Evolutionary conservation across 169 alveolate genomes (phyloP), one percentile per base, ranked within the genome.

Genomic region (Besnoitia besnoiti): DNA sequence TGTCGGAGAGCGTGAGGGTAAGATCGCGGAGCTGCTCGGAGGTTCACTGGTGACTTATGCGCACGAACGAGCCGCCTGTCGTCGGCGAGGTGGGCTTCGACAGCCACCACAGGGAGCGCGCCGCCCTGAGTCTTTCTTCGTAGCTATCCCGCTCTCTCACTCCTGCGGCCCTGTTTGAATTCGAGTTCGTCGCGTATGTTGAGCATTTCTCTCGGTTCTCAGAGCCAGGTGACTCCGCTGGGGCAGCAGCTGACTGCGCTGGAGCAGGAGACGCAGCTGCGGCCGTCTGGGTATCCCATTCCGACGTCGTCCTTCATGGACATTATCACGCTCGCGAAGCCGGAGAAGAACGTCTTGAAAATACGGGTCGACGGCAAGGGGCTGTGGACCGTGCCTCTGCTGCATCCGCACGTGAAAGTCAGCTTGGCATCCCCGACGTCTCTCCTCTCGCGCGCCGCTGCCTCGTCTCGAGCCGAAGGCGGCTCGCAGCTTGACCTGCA

Each of bases 321-420:
- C 47, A 40, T 77, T 3, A 40, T 77, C 59, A 77, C 87, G 19
- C 87, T 77, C 39, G 49, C 87, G 40, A 77, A 77, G 87, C 87
- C 87, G 40, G 44, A 44, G n/a, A 42, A 37, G 16, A 77, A 77
- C 87, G 55, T 40, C 14, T 40, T 77, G 87, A 77, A 77, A 35
- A 42, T 77, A 1, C 59, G 87, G 40, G 59, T 77, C 50, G 87
- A 77, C 87, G 87, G 87, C 87, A 37, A 35, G 21, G 87, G 87
- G 50, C 10, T 42, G 59, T 77, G 61, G 59, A 77, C 40, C 10
- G 30, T 77, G 10, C 87, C 87, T 7, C 50, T 77, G 59, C 47
- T 77, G 33, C 59, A 77, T 77, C 87, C 87, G 40, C 87, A 77
- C 59, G 87, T 77, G 49, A 37, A 77, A 39, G 35, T 42, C 59